Base-by-base conservation (phyloP, 1,284 basidiomycete species). In the Boletellus deceptivus region DNA sequence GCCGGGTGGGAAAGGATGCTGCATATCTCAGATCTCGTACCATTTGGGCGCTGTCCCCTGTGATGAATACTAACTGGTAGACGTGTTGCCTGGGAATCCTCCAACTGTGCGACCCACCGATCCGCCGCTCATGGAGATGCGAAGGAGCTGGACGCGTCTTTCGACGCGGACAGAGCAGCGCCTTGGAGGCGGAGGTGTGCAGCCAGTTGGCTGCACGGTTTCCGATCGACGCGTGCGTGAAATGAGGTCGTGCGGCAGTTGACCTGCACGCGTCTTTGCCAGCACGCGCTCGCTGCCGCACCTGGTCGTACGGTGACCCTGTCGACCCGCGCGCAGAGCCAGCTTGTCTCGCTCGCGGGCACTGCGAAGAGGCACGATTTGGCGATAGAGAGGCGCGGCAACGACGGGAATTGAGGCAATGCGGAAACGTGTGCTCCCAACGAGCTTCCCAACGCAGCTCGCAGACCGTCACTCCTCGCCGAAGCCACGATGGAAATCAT, bases 401-500 rank as follows among this genome's bases (percentile, higher is more conserved):
- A 68, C 56, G 56, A 61, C 59, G 63, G 66, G 55, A 59, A 68
- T 55, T 59, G 59, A 58, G 62, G 64, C 64, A 56, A 66, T 55
- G 60, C 52, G 49, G 56, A 62, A 63, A 65, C 63, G 62, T 69
- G 61, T 49, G 55, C 48, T 38, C 10, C 54, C 55, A 49, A 56
- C 60, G 50, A 20, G 9, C 29, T 45, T 45, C 43, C 16, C 16
- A 39, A 39, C 38, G 53, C 54, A 61, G 44, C 51, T 55, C 34
- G 55, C 41, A 54, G 50, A 53, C 61, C 29, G 29, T 31, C 29
- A 10, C 53, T 64, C 65, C 65, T 70, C 65, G 34, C 68, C 64
- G 56, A 69, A 66, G 54, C 68, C 65, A 67, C 65, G 65, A 67
- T 68, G 67, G 55, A 54, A 57, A 57, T 55, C 54, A 36, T 67